Evolutionary conservation across 257 asterid genomes (phyloP).

Genomic region (Scutellaria barbata): DNA sequence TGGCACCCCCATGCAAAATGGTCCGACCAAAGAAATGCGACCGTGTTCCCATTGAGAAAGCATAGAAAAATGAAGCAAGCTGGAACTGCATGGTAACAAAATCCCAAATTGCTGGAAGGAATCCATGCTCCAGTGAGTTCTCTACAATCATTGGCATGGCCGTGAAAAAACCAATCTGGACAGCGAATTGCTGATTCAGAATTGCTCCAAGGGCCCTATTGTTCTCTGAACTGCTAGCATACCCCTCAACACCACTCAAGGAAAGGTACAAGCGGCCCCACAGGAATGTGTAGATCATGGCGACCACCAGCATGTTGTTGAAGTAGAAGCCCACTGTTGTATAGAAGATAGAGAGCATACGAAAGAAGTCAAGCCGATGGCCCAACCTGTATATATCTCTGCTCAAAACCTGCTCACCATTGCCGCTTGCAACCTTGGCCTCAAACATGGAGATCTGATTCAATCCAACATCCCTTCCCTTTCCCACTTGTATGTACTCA

Average conservation of each 20-base stretch:
- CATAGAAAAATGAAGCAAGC: conserved; percentile 75
- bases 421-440: conserved; percentile 97
- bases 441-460: conserved; percentile 97
- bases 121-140: conserved; percentile 87
- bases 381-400: conserved; percentile 92
- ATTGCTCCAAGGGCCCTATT: conserved; percentile 82
- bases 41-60: conserved; percentile 95
- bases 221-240: conserved; percentile 53
- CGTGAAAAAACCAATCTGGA: conserved; percentile 86
- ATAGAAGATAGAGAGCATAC: conserved; percentile 94
- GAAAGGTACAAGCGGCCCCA: conserved; percentile 96
- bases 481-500: conserved; percentile 95
- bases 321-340: conserved; percentile 87
- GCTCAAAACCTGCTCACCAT: conserved; percentile 94
- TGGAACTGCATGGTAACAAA: conserved; percentile 86
- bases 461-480: conserved; percentile 96
- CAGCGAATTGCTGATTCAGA: conserved; percentile 83
- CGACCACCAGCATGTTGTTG: conserved; percentile 82
- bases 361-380: conserved; percentile 91
- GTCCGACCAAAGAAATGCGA: conserved; percentile 92
- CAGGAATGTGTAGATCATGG: conserved; percentile 74
- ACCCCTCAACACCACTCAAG: conserved; percentile 75
- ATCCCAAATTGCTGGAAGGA: conserved; percentile 88
- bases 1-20: conserved; percentile 94
- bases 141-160: conserved; percentile 96